Conservation (phyloP, 192 early-diverging fungal genomes). For the Coemansia sp. region DNA sequence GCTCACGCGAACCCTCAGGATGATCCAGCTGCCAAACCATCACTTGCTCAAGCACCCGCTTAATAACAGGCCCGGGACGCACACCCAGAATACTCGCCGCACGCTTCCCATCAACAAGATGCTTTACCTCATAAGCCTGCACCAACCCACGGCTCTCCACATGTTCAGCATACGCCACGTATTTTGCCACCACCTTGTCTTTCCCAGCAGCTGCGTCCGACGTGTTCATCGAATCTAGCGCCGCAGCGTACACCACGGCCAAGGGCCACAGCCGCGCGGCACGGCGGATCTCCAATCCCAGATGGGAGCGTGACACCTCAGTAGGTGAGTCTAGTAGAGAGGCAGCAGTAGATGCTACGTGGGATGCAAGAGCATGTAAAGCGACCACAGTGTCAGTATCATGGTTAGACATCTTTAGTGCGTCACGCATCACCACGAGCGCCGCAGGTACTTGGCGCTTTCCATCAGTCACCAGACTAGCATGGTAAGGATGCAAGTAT, state of each 20-base stretch:
- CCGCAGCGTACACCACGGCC: slow-evolving; percentile 51
- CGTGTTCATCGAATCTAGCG: slow-evolving; percentile 44
- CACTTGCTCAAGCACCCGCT: slow-evolving; percentile 59
- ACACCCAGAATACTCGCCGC: slow-evolving; percentile 61
- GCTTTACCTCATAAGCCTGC: slow-evolving; percentile 38
- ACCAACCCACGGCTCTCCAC: slow-evolving; percentile 16
- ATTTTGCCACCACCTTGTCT: slow-evolving; percentile 17
- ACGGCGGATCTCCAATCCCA: slow-evolving; percentile 64
- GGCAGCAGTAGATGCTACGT: slow-evolving; percentile 5
- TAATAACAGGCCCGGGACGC: slow-evolving; percentile 69
- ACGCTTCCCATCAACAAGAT: slow-evolving; percentile 60
- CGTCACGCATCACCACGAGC: slow-evolving; percentile 57
- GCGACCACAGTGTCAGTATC: slow-evolving; percentile 28
- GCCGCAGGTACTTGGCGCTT: slow-evolving; percentile 50
- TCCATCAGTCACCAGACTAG: slow-evolving; percentile 41
- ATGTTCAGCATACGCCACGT: slow-evolving; percentile 15
- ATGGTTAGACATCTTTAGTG: slow-evolving; percentile 56
- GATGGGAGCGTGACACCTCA: slow-evolving; percentile 16
- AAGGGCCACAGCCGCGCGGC: slow-evolving; percentile 57
- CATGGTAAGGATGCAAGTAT: slow-evolving; percentile 57
- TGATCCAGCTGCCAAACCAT: slow-evolving; percentile 85
- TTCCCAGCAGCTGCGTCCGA: neutral
- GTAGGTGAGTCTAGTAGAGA: slow-evolving; percentile 3
- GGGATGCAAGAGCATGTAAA: slow-evolving; percentile 21
- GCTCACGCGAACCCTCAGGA: slow-evolving; percentile 58